Evolutionary conservation across 257 asterid genomes (phyloP).

Genomic region (Leonotis leonurus): DNA sequence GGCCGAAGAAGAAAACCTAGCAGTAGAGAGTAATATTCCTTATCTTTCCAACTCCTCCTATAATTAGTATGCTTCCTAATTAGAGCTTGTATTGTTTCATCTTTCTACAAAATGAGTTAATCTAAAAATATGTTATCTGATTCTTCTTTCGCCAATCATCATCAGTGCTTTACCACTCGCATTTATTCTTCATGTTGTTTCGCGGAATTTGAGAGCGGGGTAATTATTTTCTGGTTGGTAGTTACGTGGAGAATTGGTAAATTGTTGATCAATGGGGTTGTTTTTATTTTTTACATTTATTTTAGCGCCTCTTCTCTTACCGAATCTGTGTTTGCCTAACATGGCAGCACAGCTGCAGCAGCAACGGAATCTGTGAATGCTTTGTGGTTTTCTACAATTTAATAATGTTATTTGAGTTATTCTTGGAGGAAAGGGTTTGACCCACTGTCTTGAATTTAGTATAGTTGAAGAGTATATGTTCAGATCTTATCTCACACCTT

Average conservation of each 20-base stretch:
- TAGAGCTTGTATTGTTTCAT: not conserved
- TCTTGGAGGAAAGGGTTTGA: not conserved
- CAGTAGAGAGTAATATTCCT: constrained; percentile 27
- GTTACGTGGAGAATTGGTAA: not conserved
- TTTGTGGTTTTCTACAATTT: not conserved
- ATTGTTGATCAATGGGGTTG: not conserved
- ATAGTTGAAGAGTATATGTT: not conserved
- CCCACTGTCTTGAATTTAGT: not conserved
- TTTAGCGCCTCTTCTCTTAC: not conserved
- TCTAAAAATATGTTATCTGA: not conserved
- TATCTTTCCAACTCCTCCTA: not conserved
- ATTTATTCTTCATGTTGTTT: constrained; percentile 6
- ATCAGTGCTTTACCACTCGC: not conserved
- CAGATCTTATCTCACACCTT: constrained; percentile 30
- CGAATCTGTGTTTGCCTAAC: not conserved
- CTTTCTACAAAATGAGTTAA: not conserved
- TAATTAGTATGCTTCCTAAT: not conserved
- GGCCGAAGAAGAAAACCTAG: constrained; percentile 23
- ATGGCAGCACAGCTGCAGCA: constrained; percentile 8
- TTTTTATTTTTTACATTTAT: not conserved
- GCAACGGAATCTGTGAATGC: constrained; percentile 10
- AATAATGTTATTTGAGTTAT: not conserved
- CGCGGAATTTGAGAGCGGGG: constrained; percentile 2
- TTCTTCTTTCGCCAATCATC: not conserved
- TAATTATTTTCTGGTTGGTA: not conserved